Evolutionary conservation across 2,329 filamentous ascomycete species (phyloP).

Genomic region (Ophiostoma perfectum): DNA sequence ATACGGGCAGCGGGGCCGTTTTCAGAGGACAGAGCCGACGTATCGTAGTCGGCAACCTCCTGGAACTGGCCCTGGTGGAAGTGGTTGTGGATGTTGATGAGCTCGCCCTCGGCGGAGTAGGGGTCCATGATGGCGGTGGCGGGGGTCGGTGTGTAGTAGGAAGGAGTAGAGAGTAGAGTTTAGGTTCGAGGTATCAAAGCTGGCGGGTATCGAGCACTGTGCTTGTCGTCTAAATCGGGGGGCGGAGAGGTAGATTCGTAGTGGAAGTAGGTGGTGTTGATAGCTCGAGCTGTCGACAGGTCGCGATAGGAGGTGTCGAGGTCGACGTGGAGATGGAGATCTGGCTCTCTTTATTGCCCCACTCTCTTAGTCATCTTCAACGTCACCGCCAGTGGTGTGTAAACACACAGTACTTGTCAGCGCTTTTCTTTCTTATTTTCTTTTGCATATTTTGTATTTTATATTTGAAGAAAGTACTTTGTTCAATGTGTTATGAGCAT

Average conservation of each 20-base stretch:
- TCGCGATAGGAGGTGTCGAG: neutral
- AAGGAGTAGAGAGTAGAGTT: neutral
- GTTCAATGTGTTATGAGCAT: too few species aligned
- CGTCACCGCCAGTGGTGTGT: neutral
- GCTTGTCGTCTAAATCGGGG: neutral
- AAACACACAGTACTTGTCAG: neutral
- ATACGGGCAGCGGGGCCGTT: conserved; percentile 73
- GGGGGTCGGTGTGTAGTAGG: neutral
- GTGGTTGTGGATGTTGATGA: conserved; percentile 65
- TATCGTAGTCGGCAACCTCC: conserved; percentile 79
- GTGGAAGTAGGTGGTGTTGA: neutral
- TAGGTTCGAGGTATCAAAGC: neutral
- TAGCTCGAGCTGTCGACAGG: conserved; percentile 7
- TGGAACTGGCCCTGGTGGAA: conserved; percentile 81
- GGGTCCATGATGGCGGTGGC: conserved; percentile 52
- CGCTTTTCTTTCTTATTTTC: too few species aligned
- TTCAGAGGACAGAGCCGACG: conserved; percentile 67
- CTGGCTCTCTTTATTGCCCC: conserved; percentile 19
- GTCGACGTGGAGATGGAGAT: conserved; percentile 10
- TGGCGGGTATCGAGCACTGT: neutral
- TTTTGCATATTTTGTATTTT: too few species aligned
- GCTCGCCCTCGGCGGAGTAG: conserved; percentile 65
- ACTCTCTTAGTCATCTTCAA: conserved; percentile 14
- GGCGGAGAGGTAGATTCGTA: neutral
- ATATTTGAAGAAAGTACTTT: too few species aligned